Conservation (phyloP, 352 stramenopile species). For the Phytophthora pisi region DNA sequence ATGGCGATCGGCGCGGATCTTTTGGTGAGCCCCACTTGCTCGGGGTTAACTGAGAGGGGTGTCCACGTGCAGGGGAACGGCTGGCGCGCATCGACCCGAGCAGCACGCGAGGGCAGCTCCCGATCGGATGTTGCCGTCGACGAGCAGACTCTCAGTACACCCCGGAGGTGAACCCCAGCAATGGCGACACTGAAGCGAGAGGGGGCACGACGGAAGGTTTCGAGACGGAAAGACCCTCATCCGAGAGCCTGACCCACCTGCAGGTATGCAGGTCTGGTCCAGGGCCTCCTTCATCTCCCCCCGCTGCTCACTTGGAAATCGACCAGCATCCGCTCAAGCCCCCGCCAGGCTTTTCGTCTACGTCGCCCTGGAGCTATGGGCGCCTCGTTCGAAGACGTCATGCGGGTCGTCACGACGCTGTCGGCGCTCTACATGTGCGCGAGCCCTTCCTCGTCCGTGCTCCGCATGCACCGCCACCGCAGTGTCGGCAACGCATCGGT, state of each 20-base stretch:
- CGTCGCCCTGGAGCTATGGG: slow-evolving; percentile 25
- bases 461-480: slow-evolving; percentile 57
- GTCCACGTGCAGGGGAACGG: slow-evolving; percentile 14
- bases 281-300: too few relatives aligned
- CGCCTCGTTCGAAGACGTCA: slow-evolving; percentile 48
- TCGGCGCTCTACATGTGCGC: slow-evolving; percentile 79
- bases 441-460: slow-evolving; percentile 56
- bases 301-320: slow-evolving; percentile 28
- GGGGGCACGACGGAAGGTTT: slow-evolving; percentile 12
- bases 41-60: slow-evolving; percentile 35
- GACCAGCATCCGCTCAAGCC: slow-evolving; percentile 28
- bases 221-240: slow-evolving; percentile 9
- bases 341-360: slow-evolving; percentile 5
- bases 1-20: slow-evolving; percentile 7
- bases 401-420: slow-evolving; percentile 67
- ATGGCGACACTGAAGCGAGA: slow-evolving; percentile 18
- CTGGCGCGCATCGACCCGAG: slow-evolving; percentile 21
- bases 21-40: slow-evolving; percentile 20
- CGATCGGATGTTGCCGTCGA: slow-evolving; percentile 17
- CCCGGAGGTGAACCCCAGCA: slow-evolving; percentile 20
- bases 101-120: slow-evolving; percentile 15
- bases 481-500: slow-evolving; percentile 49
- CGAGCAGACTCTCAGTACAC: slow-evolving; percentile 26
- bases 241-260: too few relatives aligned
- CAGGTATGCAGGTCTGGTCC: too few relatives aligned